Evolutionary conservation across 164 flowering plant genomes (phyloP), one percentile per base, ranked within the genome.

Genomic region (Chloranthus sessilifolius): DNA sequence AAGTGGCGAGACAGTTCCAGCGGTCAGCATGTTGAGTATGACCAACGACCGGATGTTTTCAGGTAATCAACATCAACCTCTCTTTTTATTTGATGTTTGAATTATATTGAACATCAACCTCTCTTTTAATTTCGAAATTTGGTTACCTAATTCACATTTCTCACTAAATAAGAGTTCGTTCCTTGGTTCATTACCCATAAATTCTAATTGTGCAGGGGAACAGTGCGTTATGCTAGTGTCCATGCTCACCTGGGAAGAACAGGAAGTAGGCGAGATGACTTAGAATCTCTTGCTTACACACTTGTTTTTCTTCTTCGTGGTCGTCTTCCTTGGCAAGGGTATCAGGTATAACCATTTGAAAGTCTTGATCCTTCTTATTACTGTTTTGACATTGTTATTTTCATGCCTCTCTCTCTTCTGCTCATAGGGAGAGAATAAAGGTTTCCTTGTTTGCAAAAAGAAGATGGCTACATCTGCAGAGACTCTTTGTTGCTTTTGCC

Each of bases 211-310:
- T 72, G 51, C 77, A 88, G 98, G 71, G 98, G 98, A 58, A 91
- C 98, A 14, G 94, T 91, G 8, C 83, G 98, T 4, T 91, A 88
- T 79, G 98, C 98, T 30, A 88, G 98, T 69, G 98, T 80, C 24
- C 96, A 91, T 80, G 98, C 96, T 58, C 96, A 91, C 76, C 81
- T 91, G 23, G 98, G 98, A 56, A 77, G 98, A 64, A 85, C 95
- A 45, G 90, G 86, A 20, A 91, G 98, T 66, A 67, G 96, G 52
- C 73, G 98, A 66, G 98, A 92, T 80, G 98, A 92, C 63, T 63
- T 92, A 20, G 98, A 92, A 64, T 91, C 98, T 38, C 91, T 91
- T 56, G 98, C 96, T 41, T 91, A 91, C 64, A 88, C 96, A 0
- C 88, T 91, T 4, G 53, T 91, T 56, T 91, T 88, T 66, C 96